Base-by-base conservation (phyloP, 164 flowering plant genomes). In the Vitis rotundifolia region DNA sequence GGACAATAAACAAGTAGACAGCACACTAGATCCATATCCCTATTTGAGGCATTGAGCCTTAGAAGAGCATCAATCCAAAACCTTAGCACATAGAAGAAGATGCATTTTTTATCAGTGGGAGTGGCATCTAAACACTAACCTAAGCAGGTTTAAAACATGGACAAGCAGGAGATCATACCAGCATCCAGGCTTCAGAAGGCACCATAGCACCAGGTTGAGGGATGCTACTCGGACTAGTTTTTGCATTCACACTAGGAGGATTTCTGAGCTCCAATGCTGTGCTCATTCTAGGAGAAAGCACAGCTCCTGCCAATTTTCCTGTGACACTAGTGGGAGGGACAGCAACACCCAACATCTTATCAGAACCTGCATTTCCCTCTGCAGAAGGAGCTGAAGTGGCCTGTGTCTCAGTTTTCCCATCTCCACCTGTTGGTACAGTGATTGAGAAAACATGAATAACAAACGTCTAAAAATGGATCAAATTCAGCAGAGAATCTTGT, bases 101-200 rank as follows among this genome's bases (percentile, higher is more conserved):
- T 37, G 44, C 44, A 5, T 37, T 37, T 37, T 37, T 37, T 37
- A 37, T 37, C 44, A 37, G 7, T 37, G 44, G 44, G 44, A 6
- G 5, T 37, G 44, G 44, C 44, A 2, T 37, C 5, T 5, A 37
- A 5, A 3, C 44, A 37, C 44, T 6, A 37, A 37, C 44, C 44
- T 37, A 37, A 37, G 5, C 44, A 37, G 44, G 44, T 37, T 37
- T 2, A 37, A 37, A 37, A 37, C 44, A 37, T 37, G 44, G 44
- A 37, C 44, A 12, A 19, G 53, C 55, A 54, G 61, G 58, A 68
- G 8, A 63, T 1, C 26, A 49, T 79, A 94, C 98, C 88, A 83
- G 92, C 26, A 83, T 15, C 96, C 89, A 86, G 68, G 63, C 74
- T 74, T 93, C 97, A 67, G 88, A 59, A 28, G 94, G 88, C 72